Percentiles rank a stretch among this genome's conserved stretches.
These are phyloP conservation scores for Pythium phragmitis DNA, from an alignment of 352 stramenopile genomes.

Conservation along the genomic window DNA sequence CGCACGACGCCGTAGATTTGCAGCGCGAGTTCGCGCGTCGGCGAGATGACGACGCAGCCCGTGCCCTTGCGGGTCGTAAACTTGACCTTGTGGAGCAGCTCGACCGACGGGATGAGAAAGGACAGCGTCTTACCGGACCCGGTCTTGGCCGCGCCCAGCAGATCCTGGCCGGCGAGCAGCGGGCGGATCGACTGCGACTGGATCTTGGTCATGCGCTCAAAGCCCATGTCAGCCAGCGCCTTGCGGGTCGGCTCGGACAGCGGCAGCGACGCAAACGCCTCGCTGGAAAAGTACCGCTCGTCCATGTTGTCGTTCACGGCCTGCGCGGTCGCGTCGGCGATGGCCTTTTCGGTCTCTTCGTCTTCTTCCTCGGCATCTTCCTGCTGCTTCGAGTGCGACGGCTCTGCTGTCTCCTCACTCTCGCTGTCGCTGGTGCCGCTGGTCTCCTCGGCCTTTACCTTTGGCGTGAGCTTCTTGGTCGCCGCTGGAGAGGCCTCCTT, in stretches of 20 bases:
- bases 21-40: slow-evolving; percentile 97
- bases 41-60: slow-evolving; percentile 97
- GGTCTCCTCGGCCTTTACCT: slow-evolving; percentile 21
- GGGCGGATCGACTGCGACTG: slow-evolving; percentile 96
- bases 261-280: slow-evolving; percentile 90
- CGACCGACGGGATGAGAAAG: slow-evolving; percentile 97
- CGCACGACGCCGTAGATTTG: slow-evolving; percentile 99
- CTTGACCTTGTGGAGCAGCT: slow-evolving; percentile 96
- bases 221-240: slow-evolving; percentile 89
- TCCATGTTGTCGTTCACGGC: slow-evolving; percentile 42
- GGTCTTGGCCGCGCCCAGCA: slow-evolving; percentile 97
- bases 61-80: slow-evolving; percentile 96
- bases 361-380: slow-evolving; percentile 42
- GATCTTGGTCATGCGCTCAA: slow-evolving; percentile 97
- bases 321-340: slow-evolving; percentile 44
- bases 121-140: slow-evolving; percentile 98
- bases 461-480: slow-evolving; percentile 28
- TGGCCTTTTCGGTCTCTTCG: slow-evolving; percentile 60
- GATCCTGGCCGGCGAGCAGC: slow-evolving; percentile 94
- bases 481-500: background rate
- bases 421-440: slow-evolving; percentile 9
- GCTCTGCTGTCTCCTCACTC: slow-evolving; percentile 28
- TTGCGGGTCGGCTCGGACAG: slow-evolving; percentile 91
- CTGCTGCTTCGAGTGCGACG: slow-evolving; percentile 17
- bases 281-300: slow-evolving; percentile 85